Evolutionary conservation across 2,329 filamentous ascomycete species (phyloP).

Genomic region (Macrophomina pseudophaseolina): DNA sequence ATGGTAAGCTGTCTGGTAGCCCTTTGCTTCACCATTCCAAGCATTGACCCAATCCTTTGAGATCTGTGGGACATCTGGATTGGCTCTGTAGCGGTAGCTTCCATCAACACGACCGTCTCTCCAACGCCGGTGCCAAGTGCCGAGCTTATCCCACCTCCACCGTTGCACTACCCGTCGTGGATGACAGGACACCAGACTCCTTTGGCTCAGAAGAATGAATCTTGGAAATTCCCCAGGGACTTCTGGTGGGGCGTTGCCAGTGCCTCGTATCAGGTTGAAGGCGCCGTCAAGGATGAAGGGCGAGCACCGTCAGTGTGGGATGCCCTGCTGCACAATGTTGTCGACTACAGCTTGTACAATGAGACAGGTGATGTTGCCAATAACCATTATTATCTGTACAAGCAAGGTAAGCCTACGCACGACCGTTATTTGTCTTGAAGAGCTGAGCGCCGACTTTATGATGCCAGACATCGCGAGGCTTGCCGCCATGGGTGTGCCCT

Average conservation of each 20-base stretch:
- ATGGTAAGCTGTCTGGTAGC: not conserved
- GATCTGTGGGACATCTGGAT: slow-evolving; percentile 35
- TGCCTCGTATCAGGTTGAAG: slow-evolving; percentile 53
- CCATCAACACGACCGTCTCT: slow-evolving; percentile 34
- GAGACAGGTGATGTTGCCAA: slow-evolving; percentile 56
- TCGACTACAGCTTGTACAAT: slow-evolving; percentile 37
- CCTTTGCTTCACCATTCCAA: rapidly evolving
- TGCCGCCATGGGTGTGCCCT: slow-evolving; percentile 41
- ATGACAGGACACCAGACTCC: slow-evolving; percentile 40
- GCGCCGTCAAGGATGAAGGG: slow-evolving; percentile 49
- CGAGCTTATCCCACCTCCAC: slow-evolving; percentile 41
- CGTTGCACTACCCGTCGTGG: slow-evolving; percentile 40
- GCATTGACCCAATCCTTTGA: not conserved
- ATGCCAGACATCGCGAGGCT: slow-evolving; percentile 44
- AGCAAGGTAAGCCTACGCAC: slow-evolving; percentile 38
- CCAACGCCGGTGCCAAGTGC: slow-evolving; percentile 41
- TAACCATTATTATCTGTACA: slow-evolving; percentile 58
- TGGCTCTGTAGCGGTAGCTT: slow-evolving; percentile 32
- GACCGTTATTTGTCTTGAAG: not conserved
- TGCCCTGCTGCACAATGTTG: slow-evolving; percentile 41
- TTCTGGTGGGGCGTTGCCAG: slow-evolving; percentile 53
- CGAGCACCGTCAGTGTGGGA: slow-evolving; percentile 48
- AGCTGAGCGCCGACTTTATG: not conserved
- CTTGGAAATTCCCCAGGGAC: slow-evolving; percentile 36
- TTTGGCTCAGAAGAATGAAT: slow-evolving; percentile 35